Base-by-base conservation (phyloP, 2,329 filamentous ascomycete genomes). In the Cordyceps pruinosa region DNA sequence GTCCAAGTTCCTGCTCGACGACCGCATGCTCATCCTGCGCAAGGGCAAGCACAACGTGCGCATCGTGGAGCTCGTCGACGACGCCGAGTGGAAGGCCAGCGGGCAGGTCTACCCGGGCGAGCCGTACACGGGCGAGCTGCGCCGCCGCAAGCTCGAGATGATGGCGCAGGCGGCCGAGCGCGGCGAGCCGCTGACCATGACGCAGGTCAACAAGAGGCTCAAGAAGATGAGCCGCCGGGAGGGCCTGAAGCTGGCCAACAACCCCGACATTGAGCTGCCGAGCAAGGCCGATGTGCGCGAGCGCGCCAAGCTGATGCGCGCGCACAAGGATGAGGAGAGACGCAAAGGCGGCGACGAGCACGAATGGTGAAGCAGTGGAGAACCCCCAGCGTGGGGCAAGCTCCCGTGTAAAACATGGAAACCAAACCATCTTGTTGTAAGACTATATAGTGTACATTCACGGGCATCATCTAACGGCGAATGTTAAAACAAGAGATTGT, bases 21-120 rank as follows among this genome's bases (percentile, higher is more conserved):
- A 68, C 57, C 75, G 78, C 61, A 62, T 86, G 47, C 72, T 87
- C 61, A 77, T 87, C 62, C 72, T 87, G 54, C 81, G 84, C 61
- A 82, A 78, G 65, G 83, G 83, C 62, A 86, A 85, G 72, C 79
- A 84, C 69, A 83, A 85, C 60, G 69, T 87, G 46, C 79, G 82
- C 46, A 77, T 86, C 61, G 74, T 87, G 52, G 75, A 85, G 69
- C 73, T 87, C 60, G 72, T 87, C 30, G 72, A 70, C 60, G 81
- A 87, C 64, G 73, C 80, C 47, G 77, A 77, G 59, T 85, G 79
- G 75, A 64, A 69, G 42, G 65, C 62, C 5, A 77, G 73, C 57
- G 81, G 81, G 28, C 58, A 72, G 60, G 70, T 70, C 19, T 85
- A 85, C 66, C 76, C 78, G 1, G 82, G 82, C 45, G 72, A 83